Conservation (phyloP, 352 stramenopile genomes). For the Thraustotheca clavata region DNA sequence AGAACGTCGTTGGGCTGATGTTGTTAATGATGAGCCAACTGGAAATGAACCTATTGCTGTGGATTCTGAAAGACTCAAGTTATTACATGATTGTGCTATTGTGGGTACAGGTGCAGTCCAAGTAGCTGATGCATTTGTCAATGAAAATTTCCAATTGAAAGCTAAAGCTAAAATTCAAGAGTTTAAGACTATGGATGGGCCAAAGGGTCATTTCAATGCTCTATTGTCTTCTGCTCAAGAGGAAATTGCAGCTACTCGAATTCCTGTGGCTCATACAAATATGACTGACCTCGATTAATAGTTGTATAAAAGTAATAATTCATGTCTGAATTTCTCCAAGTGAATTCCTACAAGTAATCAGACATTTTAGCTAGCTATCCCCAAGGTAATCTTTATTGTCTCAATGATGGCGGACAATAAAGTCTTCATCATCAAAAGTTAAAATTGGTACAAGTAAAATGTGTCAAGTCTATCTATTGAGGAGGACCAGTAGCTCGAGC, state of each 20-base stretch:
- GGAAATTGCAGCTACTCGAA: background rate
- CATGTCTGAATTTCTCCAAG: no score
- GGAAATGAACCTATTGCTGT: slow-evolving; percentile 32
- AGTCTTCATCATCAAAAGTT: no score
- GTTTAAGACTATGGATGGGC: slow-evolving; percentile 15
- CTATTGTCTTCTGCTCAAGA: slow-evolving; percentile 1
- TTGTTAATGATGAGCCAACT: slow-evolving; percentile 33
- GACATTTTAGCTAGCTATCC: no score
- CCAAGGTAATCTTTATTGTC: no score
- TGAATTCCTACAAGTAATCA: no score
- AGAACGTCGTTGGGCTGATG: slow-evolving; percentile 51
- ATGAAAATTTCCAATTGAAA: slow-evolving; percentile 29
- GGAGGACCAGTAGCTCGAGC: slow-evolving; percentile 21
- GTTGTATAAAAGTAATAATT: no score
- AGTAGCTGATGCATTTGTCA: slow-evolving; percentile 42
- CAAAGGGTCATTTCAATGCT: background rate
- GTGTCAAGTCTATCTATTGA: no score
- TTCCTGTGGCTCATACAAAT: background rate
- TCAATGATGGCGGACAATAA: no score
- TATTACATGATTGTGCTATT: slow-evolving; percentile 67
- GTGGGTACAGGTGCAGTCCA: slow-evolving; percentile 34
- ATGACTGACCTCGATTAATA: slow-evolving; percentile 10
- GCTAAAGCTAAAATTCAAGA: slow-evolving; percentile 7
- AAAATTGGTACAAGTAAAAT: no score
- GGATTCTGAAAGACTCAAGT: slow-evolving; percentile 37